Percentiles rank a stretch among this genome's conserved stretches.
Conservation (phyloP, 2,329 filamentous ascomycete species). For the Colletotrichum australisinense region DNA sequence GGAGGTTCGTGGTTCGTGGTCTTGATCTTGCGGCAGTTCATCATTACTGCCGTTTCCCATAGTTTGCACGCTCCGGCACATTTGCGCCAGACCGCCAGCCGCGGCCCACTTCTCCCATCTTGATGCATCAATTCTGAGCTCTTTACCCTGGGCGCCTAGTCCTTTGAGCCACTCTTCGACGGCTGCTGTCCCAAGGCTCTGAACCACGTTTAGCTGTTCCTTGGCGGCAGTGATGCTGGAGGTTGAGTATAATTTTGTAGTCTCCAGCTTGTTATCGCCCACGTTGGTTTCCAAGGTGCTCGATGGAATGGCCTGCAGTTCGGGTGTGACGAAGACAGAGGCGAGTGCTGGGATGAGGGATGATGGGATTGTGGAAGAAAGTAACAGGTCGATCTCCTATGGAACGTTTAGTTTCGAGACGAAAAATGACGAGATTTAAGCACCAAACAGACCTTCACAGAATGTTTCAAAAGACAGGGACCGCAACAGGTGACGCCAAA, state of each 20-base stretch:
- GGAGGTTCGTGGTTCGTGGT: too few species aligned
- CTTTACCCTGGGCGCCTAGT: conserved; percentile 71
- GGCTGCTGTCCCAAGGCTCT: conserved; percentile 73
- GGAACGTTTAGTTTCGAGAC: conserved; percentile 39
- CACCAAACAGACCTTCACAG: conserved; percentile 70
- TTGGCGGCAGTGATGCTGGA: conserved; percentile 72
- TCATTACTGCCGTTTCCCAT: conserved; percentile 58
- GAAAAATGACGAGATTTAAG: conserved; percentile 27
- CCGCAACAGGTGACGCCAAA: conserved; percentile 77
- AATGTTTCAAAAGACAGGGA: conserved; percentile 68
- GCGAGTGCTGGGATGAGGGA: conserved; percentile 76
- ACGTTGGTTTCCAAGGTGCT: conserved; percentile 63
- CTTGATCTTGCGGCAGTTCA: neutral
- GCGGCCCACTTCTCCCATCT: conserved; percentile 82
- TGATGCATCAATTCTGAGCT: conserved; percentile 68
- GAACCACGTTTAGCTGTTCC: conserved; percentile 71
- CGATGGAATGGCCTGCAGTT: conserved; percentile 70
- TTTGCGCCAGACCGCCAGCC: conserved; percentile 53
- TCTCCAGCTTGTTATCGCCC: conserved; percentile 57
- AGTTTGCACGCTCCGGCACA: conserved; percentile 45
- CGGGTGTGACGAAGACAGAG: conserved; percentile 72
- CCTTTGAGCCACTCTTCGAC: conserved; percentile 85
- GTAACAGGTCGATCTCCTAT: conserved; percentile 77
- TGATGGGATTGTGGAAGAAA: conserved; percentile 70
- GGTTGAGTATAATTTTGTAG: conserved; percentile 75